phyloP scores from a whole-genome alignment of 179 eudicot genomes.

The Gypsophila paniculata region DNA sequence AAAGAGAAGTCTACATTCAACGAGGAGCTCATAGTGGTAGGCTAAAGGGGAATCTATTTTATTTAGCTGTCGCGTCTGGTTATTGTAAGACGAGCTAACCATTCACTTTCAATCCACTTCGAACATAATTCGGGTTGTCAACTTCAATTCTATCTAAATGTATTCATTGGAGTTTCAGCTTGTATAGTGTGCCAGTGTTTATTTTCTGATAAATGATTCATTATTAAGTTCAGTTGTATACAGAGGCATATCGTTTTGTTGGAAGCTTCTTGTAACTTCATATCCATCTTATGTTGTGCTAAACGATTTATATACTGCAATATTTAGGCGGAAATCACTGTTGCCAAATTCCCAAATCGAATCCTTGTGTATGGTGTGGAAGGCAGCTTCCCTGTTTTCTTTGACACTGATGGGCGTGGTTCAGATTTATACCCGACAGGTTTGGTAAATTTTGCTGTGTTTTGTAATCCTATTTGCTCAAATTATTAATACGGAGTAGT shows the following conservation, averaged over 20 bases:
- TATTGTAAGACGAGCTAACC: too few relatives aligned
- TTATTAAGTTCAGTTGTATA: too few relatives aligned
- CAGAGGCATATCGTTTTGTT: neutral
- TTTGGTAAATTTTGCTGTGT: constrained; percentile 15
- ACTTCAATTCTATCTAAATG: too few relatives aligned
- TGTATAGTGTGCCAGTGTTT: too few relatives aligned
- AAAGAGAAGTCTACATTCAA: neutral
- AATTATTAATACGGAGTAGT: neutral
- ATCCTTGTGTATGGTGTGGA: constrained; percentile 76
- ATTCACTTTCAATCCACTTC: too few relatives aligned
- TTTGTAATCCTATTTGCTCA: neutral
- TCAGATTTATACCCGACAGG: constrained; percentile 82
- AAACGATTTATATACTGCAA: constrained; percentile 8
- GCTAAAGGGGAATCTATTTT: too few relatives aligned
- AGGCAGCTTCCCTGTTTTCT: constrained; percentile 76
- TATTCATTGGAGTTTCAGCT: too few relatives aligned
- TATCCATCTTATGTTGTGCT: constrained; percentile 2
- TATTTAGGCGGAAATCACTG: constrained; percentile 63
- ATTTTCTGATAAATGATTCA: too few relatives aligned
- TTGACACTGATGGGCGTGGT: constrained; percentile 84
- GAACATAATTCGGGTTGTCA: too few relatives aligned
- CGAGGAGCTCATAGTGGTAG: too few relatives aligned
- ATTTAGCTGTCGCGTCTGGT: too few relatives aligned
- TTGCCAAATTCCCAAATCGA: constrained; percentile 76
- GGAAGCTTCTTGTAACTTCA: neutral